Percentiles rank a stretch among this genome's conserved stretches.
Evolutionary conservation across 805 yeast species (phyloP).

Genomic region (Candida ponderosae): DNA sequence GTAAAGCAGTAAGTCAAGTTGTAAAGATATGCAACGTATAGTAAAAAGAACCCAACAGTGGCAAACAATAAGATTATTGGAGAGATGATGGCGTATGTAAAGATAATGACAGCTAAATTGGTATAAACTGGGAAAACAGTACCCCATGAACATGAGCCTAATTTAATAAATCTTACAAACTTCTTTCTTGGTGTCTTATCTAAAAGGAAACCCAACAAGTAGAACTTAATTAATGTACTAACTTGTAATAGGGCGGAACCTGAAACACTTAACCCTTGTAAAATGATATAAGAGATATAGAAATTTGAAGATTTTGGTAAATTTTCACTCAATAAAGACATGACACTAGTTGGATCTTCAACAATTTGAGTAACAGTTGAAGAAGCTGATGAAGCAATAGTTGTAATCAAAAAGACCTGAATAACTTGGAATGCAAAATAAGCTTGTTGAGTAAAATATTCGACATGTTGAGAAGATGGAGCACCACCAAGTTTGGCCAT

Average conservation of each 20-base stretch:
- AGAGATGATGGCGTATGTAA: conserved; percentile 66
- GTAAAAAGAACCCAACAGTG: conserved; percentile 55
- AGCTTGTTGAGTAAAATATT: conserved; percentile 56
- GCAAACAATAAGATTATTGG: conserved; percentile 79
- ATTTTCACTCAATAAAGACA: conserved; percentile 54
- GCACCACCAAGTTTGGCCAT: conserved; percentile 58
- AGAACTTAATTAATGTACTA: conserved; percentile 48
- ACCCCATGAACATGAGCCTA: conserved; percentile 60
- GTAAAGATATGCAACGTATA: conserved; percentile 74
- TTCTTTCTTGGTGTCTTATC: conserved; percentile 66
- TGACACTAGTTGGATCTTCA: conserved; percentile 48
- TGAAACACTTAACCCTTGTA: conserved; percentile 62
- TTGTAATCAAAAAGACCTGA: conserved; percentile 65
- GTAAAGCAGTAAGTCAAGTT: conserved; percentile 64
- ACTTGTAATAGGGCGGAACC: conserved; percentile 62
- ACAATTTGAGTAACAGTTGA: conserved; percentile 58
- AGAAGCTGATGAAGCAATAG: conserved; percentile 65
- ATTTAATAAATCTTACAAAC: conserved; percentile 46
- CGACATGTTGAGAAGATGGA: conserved; percentile 49
- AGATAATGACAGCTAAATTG: conserved; percentile 58
- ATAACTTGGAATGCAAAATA: conserved; percentile 65
- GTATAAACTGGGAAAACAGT: conserved; percentile 72
- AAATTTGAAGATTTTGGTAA: conserved; percentile 71
- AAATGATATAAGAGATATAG: conserved; percentile 55
- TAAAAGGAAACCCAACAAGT: conserved; percentile 45